Percentiles rank a stretch among this genome's conserved stretches.
Evolutionary conservation across 768 basidiomycete species (phyloP).

Genomic region (Agaricus bisporus): DNA sequence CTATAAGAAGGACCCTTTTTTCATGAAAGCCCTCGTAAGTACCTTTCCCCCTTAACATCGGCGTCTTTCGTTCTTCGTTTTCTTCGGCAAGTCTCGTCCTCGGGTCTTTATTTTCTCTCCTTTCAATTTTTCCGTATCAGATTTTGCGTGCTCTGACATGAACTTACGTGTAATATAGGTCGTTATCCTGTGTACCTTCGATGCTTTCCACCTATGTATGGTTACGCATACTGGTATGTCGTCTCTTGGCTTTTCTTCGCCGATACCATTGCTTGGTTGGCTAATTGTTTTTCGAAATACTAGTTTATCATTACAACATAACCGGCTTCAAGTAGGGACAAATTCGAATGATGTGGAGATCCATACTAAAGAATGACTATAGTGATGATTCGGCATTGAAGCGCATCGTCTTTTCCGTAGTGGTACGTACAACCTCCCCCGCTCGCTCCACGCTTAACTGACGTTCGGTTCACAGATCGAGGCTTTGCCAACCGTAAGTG

Average conservation of each 20-base stretch:
- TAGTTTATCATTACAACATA: slow-evolving; percentile 47
- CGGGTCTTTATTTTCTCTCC: neutral
- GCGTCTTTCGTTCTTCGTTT: neutral
- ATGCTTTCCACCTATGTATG: slow-evolving; percentile 41
- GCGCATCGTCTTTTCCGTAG: slow-evolving; percentile 10
- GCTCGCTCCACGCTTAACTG: neutral
- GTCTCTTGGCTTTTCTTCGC: neutral
- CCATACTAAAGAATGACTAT: neutral
- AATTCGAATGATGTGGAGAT: neutral
- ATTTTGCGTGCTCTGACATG: too few species aligned
- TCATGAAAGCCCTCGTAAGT: slow-evolving; percentile 34
- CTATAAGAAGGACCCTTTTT: slow-evolving; percentile 34
- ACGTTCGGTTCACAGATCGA: slow-evolving; percentile 27
- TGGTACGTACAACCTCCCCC: neutral
- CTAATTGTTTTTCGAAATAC: neutral
- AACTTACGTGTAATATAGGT: slow-evolving; percentile 10
- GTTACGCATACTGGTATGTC: slow-evolving; percentile 41
- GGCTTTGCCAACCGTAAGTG: slow-evolving; percentile 37
- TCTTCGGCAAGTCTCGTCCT: neutral
- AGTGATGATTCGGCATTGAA: slow-evolving; percentile 10
- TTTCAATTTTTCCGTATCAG: neutral
- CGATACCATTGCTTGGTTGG: neutral
- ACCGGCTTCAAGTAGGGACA: slow-evolving; percentile 30
- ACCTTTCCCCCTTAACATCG: neutral
- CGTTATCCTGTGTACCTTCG: slow-evolving; percentile 29